Evolutionary conservation across 1,284 basidiomycete genomes (phyloP).

Genomic region (Leccinum brunneo-olivaceum): DNA sequence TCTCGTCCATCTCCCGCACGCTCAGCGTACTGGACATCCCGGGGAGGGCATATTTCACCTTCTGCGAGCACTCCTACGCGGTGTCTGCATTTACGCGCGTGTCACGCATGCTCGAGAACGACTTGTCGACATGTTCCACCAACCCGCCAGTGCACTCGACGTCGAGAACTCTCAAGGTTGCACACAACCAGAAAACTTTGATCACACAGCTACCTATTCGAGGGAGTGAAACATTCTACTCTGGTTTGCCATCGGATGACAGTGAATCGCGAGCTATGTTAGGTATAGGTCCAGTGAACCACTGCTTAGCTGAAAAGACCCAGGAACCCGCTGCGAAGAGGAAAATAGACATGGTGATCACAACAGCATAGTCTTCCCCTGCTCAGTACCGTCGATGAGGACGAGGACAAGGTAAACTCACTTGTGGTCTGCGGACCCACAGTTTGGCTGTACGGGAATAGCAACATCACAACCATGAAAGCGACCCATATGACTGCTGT

Average conservation of each 20-base stretch:
- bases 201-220: not conserved
- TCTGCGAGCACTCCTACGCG: not conserved
- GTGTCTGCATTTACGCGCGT: not conserved
- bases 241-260: conserved; percentile 7
- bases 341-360: conserved; percentile 55
- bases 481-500: conserved; percentile 55
- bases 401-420: conserved; percentile 20
- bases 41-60: not conserved
- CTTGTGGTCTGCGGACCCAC: conserved; percentile 46
- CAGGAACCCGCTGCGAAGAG: conserved; percentile 53
- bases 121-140: no score
- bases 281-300: conserved; percentile 56
- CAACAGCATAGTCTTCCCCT: conserved; percentile 53
- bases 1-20: no score
- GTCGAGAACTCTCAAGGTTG: no score
- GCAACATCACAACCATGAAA: conserved; percentile 52
- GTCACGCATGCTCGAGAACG: not conserved
- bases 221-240: conserved; percentile 1
- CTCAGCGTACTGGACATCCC: not conserved
- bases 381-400: conserved; percentile 1
- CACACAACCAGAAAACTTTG: no score
- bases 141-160: no score
- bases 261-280: conserved; percentile 9
- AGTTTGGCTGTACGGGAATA: conserved; percentile 45
- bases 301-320: conserved; percentile 55